Evolutionary conservation across 164 flowering plant genomes (phyloP), one percentile per base, ranked within the genome.

Genomic region (Chimonanthus praecox): DNA sequence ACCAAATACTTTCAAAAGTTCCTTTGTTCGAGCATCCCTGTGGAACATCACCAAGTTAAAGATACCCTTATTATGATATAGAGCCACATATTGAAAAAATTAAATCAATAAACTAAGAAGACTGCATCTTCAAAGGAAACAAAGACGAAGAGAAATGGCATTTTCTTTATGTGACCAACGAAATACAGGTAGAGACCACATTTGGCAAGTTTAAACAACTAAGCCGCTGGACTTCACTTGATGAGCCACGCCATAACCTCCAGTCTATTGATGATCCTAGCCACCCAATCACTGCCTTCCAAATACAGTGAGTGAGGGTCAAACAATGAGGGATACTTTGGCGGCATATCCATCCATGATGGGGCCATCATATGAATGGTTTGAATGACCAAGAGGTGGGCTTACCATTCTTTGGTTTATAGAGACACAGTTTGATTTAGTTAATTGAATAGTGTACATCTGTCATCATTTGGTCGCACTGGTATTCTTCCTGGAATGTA

Each of bases 11-110:
- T 89, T 92, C 76, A 88, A 63, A 73, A 96, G 91, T 72, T 96
- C 98, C 83, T 82, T 90, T 45, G 90, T 88, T n/a, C 97, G 92
- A 75, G 97, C 97, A 83, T 94, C 92, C 99, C 99, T 96, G 84
- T 63, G 54, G 62, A 67, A 63, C 33, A 69, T 60, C 43, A 54
- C 54, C 33, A 76, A 65, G 20, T 47, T 47, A 44, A 11, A 15
- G 33, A 69, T 58, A 21, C 49, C 70, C 58, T 60, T 70, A 33
- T 44, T 7, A 66, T 20, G 64, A 72, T 69, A 48, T 4, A 47
- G 54, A 70, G 44, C 33, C 47, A 18, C 21, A 13, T 8, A 11
- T 13, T 7, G 68, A 10, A 65, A n/a, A 62, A 48, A 49, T 1
- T 47, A 65, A 67, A 72, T 50, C 11, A 75, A 74, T n/a, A 47